Evolutionary conservation across 2,329 filamentous ascomycete genomes (phyloP).

Genomic region (Ascochyta pisi): DNA sequence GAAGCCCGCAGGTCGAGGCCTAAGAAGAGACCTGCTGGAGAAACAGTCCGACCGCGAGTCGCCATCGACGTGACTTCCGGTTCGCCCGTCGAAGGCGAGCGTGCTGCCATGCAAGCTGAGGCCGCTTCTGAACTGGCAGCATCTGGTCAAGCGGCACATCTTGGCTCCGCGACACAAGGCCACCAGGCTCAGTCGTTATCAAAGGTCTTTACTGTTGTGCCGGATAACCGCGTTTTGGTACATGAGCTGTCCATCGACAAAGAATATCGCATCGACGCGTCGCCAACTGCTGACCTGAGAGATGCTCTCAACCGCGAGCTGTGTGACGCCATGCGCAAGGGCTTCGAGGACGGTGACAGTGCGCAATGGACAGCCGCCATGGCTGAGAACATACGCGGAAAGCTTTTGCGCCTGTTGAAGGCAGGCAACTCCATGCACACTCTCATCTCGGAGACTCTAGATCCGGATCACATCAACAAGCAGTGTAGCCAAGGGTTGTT

Average conservation of each 20-base stretch:
- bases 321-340: slow-evolving; percentile 66
- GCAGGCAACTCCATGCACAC: slow-evolving; percentile 75
- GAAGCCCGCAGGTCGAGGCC: slow-evolving; percentile 71
- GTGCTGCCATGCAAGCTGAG: slow-evolving; percentile 46
- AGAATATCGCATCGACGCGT: slow-evolving; percentile 72
- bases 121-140: slow-evolving; percentile 42
- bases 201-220: slow-evolving; percentile 67
- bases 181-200: slow-evolving; percentile 54
- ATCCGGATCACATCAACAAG: slow-evolving; percentile 72
- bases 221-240: slow-evolving; percentile 75
- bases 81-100: slow-evolving; percentile 36
- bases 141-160: slow-evolving; percentile 21
- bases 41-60: slow-evolving; percentile 71
- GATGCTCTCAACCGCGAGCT: slow-evolving; percentile 66
- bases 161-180: slow-evolving; percentile 31
- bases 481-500: slow-evolving; percentile 76
- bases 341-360: slow-evolving; percentile 69
- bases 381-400: slow-evolving; percentile 73
- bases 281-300: slow-evolving; percentile 63
- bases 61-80: slow-evolving; percentile 55
- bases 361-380: slow-evolving; percentile 74
- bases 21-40: slow-evolving; percentile 70
- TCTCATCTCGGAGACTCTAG: slow-evolving; percentile 76
- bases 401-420: slow-evolving; percentile 74
- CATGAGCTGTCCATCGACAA: slow-evolving; percentile 83